These are phyloP conservation scores for Candida sojae DNA, from an alignment of 1,139 yeast genomes.

Conservation along the genomic window DNA sequence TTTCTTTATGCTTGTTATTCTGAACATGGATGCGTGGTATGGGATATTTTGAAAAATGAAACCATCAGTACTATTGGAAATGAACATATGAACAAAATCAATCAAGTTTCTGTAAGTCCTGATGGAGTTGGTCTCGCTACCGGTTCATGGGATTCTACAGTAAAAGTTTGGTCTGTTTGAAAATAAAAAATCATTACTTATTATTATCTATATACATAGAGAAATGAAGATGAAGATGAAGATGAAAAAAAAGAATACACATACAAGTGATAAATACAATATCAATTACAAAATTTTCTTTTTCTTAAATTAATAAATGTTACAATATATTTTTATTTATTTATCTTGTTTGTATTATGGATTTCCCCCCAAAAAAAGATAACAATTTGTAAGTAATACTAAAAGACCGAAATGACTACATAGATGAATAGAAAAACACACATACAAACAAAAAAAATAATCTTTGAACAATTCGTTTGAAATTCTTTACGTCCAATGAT, in stretches of 20 bases:
- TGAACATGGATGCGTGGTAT: slow-evolving; percentile 70
- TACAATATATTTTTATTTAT: slow-evolving; percentile 3
- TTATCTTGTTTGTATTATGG: neutral
- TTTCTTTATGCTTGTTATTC: slow-evolving; percentile 75
- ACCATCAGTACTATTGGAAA: slow-evolving; percentile 58
- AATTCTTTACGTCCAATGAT: neutral
- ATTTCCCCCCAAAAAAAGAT: neutral
- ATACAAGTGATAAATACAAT: no score
- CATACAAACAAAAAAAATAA: neutral
- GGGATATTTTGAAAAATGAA: slow-evolving; percentile 75
- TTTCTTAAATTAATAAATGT: neutral
- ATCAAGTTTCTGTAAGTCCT: slow-evolving; percentile 65
- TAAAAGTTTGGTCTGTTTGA: slow-evolving; percentile 56
- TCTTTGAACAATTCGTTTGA: no score
- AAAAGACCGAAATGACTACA: neutral
- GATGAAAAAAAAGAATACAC: no score
- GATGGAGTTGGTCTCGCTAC: slow-evolving; percentile 77
- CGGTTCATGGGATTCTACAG: slow-evolving; percentile 70
- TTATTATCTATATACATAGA: no score
- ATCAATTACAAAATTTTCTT: no score
- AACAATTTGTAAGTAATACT: neutral
- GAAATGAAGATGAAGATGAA: no score
- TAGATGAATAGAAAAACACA: neutral
- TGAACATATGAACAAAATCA: slow-evolving; percentile 57
- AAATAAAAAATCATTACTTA: neutral